Evolutionary conservation across 73 alveolate species (phyloP).

Genomic region (Tetrahymena borealis): DNA sequence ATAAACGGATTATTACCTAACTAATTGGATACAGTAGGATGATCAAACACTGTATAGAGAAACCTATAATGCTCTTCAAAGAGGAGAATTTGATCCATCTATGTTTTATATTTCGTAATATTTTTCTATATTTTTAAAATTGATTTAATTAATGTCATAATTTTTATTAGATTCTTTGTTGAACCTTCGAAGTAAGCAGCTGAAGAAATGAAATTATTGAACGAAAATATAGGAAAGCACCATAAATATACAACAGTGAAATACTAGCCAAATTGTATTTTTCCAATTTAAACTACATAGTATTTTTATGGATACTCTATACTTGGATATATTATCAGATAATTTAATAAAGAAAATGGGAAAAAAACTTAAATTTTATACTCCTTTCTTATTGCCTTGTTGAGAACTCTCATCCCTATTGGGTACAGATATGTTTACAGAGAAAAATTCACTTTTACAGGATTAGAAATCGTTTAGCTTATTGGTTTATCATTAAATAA

Average conservation of each 20-base stretch:
- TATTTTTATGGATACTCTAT: not conserved
- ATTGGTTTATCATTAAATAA: not conserved
- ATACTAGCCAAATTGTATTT: not conserved
- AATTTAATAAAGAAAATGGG: not conserved
- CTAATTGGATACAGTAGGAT: not conserved
- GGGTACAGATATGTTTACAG: not conserved
- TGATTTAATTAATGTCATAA: not conserved
- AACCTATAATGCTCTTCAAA: not conserved
- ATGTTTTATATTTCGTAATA: not conserved
- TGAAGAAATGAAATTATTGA: not conserved
- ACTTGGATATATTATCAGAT: not conserved
- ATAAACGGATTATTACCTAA: not conserved
- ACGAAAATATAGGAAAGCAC: not conserved
- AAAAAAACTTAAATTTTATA: not conserved
- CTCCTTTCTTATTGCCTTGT: not conserved
- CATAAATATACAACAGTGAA: not conserved
- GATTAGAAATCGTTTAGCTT: not conserved
- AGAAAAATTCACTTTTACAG: not conserved
- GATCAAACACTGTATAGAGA: not conserved
- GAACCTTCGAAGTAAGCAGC: not conserved
- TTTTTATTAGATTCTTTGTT: not conserved
- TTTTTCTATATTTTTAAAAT: not conserved
- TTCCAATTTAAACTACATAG: not conserved
- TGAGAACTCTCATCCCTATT: not conserved
- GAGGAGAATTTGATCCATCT: not conserved